Evolutionary conservation across 2,329 filamentous ascomycete species (phyloP), one percentile per base, ranked within the genome.

Genomic region (Thelonectria discophora): DNA sequence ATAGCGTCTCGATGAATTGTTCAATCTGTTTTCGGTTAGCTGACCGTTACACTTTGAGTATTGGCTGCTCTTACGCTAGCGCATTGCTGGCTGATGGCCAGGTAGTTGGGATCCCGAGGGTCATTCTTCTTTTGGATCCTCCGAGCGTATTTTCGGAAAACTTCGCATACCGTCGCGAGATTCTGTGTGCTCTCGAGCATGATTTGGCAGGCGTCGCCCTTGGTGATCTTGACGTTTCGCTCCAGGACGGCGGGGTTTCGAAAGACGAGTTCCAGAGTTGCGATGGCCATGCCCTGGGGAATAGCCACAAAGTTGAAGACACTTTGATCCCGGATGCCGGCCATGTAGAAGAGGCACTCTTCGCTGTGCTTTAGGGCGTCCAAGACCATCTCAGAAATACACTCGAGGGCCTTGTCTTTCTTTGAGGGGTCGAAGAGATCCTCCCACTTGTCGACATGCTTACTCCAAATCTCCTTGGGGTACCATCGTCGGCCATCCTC

Each of bases 261-360:
- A 87, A 98, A 99, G 71, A 94, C 91, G 17, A 93, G 82, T 70
- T 97, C 94, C 43, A 98, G 81, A 0, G 94, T 98, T 9, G 95
- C 94, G 76, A 99, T 97, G 55, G 94, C 95, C 95, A 99, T 99
- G 66, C 89, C 84, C 78, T 99, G 95, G 2, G 95, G 95, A 66
- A 99, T 99, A 58, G 94, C 94, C 49, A 93, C 93, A 77, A 99
- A 99, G 84, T 99, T 99, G 87, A 99, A 99, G 24, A 97, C 93
- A 75, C 93, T 97, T 81, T 99, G 95, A 75, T 99, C 95, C 68
- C 90, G 90, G 66, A 99, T 88, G 48, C 92, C 95, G 5, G 94
- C 94, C 81, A 99, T 93, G 80, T 98, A 99, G 82, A 94, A 97
- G n/a, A 99, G 80, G 75, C 94, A 98, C 74, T 98, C 93, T 66